A percentile compares a stretch with the other conserved stretches of the same genome.
phyloP scores from a whole-genome alignment of 108 stramenopile genomes.

The Cyclotella baltica region DNA sequence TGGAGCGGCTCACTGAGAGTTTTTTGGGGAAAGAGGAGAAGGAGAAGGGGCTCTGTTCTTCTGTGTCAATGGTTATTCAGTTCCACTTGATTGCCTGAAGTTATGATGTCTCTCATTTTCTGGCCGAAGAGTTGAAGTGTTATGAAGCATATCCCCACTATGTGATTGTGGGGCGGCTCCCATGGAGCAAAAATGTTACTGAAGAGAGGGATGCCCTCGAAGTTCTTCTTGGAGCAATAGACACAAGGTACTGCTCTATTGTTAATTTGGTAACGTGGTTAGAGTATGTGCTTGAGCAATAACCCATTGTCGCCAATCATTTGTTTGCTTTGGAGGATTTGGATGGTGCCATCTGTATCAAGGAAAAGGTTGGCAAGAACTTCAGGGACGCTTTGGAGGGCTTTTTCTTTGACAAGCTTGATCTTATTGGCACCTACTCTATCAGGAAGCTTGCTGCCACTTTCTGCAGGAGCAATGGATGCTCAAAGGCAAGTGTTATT shows the following conservation, averaged over 20 bases:
- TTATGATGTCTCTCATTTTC: slow-evolving; percentile 18
- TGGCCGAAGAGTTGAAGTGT: slow-evolving; percentile 1
- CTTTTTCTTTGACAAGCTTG: background rate
- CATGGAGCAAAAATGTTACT: slow-evolving; percentile 29
- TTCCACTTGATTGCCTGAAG: slow-evolving; percentile 12
- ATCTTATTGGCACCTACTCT: background rate
- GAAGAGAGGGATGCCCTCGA: slow-evolving; percentile 34
- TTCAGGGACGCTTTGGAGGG: background rate
- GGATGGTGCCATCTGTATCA: background rate
- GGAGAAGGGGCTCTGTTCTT: too few species aligned
- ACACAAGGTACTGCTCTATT: slow-evolving; percentile 14
- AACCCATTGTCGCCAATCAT: background rate
- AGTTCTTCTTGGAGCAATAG: slow-evolving; percentile 25
- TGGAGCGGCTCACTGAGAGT: too few species aligned
- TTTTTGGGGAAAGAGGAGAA: too few species aligned
- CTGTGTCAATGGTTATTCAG: too few species aligned
- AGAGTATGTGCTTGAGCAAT: background rate
- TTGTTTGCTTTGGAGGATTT: background rate
- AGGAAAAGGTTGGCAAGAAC: background rate
- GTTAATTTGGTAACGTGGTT: slow-evolving; percentile 4
- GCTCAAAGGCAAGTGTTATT: background rate
- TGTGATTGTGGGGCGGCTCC: background rate
- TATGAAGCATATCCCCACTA: slow-evolving; percentile 8
- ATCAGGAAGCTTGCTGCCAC: background rate
- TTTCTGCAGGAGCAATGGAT: background rate